Base-by-base conservation (phyloP, 192 early-diverging fungal genomes). In the Cladochytrium replicatum region DNA sequence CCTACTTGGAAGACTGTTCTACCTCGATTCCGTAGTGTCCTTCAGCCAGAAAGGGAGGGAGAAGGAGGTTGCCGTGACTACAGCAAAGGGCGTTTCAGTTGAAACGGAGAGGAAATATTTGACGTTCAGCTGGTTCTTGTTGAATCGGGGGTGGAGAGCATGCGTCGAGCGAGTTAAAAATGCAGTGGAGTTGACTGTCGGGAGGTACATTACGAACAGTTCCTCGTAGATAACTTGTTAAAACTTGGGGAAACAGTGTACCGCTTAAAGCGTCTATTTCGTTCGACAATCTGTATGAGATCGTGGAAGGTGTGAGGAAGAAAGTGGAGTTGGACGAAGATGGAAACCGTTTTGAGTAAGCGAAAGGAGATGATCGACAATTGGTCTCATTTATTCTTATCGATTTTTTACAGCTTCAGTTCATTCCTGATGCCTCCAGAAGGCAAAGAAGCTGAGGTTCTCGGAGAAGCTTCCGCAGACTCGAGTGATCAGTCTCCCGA, bases 91-190 rank as follows among this genome's bases (percentile, higher is more conserved):
- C 6, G 47, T 75, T 9, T 66, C 66, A 21, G 44, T 51, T 31
- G 61, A 67, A 25, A 67, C 77, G 6, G 90, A 96, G 61, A 75
- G 86, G 53, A 76, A 83, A 64, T 99, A 86, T 60, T 54, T 99
- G 60, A 88, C 84, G 43, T 82, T 88, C 55, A 86, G 74, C 54
- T 94, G 89, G 88, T 95, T 85, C 80, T 66, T 98, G 23, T 54
- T 98, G 46, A 84, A 96, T 54, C 72, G 77, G 44, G 93, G 93
- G 0, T 92, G 89, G 85, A 82, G 75, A 48, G 55, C 64, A 41
- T 72, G 78, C 49, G 78, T 83, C 50, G 72, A 67, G n/a, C 61
- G 69, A 39, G 80, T 96, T 29, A 57, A 70, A 17, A 50, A 59
- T 8, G 85, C 84, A 6, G 82, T 88, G 11, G 73, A 87, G 46